Evolutionary conservation across 23 red algal genomes (phyloP).

Genomic region (Gracilaria caudata): DNA sequence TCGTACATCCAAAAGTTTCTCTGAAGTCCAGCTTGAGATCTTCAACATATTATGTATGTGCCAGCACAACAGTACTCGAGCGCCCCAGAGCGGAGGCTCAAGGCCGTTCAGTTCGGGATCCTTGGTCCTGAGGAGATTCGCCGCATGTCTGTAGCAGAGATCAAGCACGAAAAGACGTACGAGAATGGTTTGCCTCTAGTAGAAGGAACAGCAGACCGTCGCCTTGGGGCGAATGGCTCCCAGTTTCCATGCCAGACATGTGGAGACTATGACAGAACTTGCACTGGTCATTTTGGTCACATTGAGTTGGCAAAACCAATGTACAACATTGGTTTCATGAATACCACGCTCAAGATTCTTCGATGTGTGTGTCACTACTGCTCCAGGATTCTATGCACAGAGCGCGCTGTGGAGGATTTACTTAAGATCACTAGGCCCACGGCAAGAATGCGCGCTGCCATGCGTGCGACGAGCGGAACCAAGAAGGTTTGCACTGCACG

Average conservation of each 20-base stretch:
- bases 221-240: conserved; percentile 87
- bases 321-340: conserved; percentile 89
- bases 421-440: conserved; percentile 27
- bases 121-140: conserved; percentile 91
- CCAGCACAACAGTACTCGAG: conserved; percentile 38
- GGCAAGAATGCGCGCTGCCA: conserved; percentile 31
- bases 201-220: conserved; percentile 91
- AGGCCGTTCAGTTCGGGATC: conserved; percentile 85
- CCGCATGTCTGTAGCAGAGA: conserved; percentile 88
- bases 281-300: conserved; percentile 98
- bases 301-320: conserved; percentile 95
- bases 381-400: conserved; percentile 78
- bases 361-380: conserved; percentile 95
- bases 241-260: conserved; percentile 94
- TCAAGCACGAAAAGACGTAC: conserved; percentile 90
- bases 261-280: conserved; percentile 72
- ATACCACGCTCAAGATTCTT: conserved; percentile 85
- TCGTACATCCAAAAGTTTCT: background rate
- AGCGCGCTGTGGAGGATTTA: conserved; percentile 22
- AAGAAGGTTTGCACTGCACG: conserved; percentile 53
- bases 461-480: conserved; percentile 8
- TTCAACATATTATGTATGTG: background rate
- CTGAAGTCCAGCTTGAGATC: conserved; percentile 5
- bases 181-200: conserved; percentile 83
- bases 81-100: conserved; percentile 63